Evolutionary conservation across 1,284 basidiomycete species (phyloP).

Genomic region (Irpex rosettiformis): DNA sequence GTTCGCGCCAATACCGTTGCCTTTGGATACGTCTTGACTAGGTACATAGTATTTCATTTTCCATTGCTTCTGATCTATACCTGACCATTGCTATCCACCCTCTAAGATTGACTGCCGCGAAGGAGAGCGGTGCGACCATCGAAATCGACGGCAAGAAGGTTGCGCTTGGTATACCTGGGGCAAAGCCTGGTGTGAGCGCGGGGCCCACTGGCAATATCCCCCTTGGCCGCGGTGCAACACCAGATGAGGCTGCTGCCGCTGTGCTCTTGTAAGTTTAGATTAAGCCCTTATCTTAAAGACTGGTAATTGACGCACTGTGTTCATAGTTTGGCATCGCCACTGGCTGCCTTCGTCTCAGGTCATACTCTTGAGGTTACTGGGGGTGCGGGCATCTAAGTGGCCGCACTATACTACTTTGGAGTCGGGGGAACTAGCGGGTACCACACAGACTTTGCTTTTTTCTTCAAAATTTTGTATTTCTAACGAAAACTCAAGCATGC

Average conservation of each 20-base stretch:
- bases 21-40: slow-evolving; percentile 72
- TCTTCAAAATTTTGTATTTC: too few species aligned
- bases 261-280: slow-evolving; percentile 64
- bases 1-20: slow-evolving; percentile 82
- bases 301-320: neutral
- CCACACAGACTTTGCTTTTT: too few species aligned
- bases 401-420: neutral
- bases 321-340: slow-evolving; percentile 65
- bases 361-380: slow-evolving; percentile 83
- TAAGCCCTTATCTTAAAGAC: slow-evolving; percentile 1
- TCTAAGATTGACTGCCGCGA: slow-evolving; percentile 40
- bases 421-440: neutral
- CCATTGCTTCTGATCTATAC: neutral
- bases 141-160: slow-evolving; percentile 84
- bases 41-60: slow-evolving; percentile 38
- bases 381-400: slow-evolving; percentile 60
- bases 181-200: slow-evolving; percentile 28
- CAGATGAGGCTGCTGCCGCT: slow-evolving; percentile 75
- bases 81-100: neutral
- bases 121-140: slow-evolving; percentile 75
- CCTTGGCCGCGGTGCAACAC: slow-evolving; percentile 66
- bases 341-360: slow-evolving; percentile 78
- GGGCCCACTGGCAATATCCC: slow-evolving; percentile 55
- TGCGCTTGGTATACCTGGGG: slow-evolving; percentile 72
- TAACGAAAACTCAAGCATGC: too few species aligned